phyloP scores from a whole-genome alignment of 164 flowering plant species.

The Vitis riparia region DNA sequence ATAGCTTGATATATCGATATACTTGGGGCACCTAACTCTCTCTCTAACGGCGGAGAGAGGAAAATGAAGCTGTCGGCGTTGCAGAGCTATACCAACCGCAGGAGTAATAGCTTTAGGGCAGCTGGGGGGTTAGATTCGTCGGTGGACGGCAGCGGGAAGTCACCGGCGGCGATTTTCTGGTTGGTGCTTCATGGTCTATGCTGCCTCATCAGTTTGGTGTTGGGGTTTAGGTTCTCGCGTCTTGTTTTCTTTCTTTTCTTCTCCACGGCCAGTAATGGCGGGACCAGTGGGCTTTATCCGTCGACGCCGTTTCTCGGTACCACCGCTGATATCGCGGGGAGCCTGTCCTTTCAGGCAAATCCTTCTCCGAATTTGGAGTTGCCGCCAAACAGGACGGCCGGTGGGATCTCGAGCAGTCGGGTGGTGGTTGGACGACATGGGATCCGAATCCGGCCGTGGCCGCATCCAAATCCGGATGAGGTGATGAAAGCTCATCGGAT shows the following conservation, averaged over 20 bases:
- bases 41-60: slow-evolving; percentile 6
- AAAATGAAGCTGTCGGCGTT: slow-evolving; percentile 61
- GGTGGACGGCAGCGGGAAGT: slow-evolving; percentile 42
- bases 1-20: neutral
- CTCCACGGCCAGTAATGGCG: slow-evolving; percentile 32
- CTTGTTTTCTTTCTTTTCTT: slow-evolving; percentile 69
- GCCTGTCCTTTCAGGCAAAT: slow-evolving; percentile 14
- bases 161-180: slow-evolving; percentile 76
- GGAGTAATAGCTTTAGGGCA: slow-evolving; percentile 68
- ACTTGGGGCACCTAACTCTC: neutral
- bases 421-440: slow-evolving; percentile 97
- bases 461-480: slow-evolving; percentile 85
- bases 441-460: slow-evolving; percentile 90
- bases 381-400: slow-evolving; percentile 24
- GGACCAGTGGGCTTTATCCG: too few species aligned
- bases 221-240: slow-evolving; percentile 86
- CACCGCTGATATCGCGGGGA: slow-evolving; percentile 22
- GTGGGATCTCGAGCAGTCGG: slow-evolving; percentile 28
- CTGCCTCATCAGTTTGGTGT: slow-evolving; percentile 77
- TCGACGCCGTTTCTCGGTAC: slow-evolving; percentile 25
- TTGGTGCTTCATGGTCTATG: slow-evolving; percentile 65
- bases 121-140: slow-evolving; percentile 44
- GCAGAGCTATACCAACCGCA: slow-evolving; percentile 52
- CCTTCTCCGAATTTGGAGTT: slow-evolving; percentile 6
- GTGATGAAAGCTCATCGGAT: slow-evolving; percentile 85